Evolutionary conservation across 768 basidiomycete species (phyloP), one percentile per base, ranked within the genome.

Genomic region (Paxillus ammoniavirescens): DNA sequence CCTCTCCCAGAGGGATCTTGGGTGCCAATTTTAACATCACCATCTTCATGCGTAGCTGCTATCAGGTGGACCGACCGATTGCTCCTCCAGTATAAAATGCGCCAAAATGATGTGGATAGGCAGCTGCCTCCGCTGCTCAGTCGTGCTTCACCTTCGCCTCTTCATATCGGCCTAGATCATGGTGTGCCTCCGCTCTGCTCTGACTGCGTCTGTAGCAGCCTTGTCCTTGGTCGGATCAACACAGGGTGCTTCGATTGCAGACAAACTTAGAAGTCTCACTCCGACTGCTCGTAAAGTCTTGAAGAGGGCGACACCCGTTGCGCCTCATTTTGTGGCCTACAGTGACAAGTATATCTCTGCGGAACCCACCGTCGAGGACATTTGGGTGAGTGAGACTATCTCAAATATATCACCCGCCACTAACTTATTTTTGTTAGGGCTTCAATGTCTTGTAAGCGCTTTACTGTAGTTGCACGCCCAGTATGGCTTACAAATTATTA

Each of bases 321-420:
- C 81, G 4, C 84, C 84, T 40, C 75, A 78, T 61, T 86, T 73
- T 31, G 60, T 75, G 8, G 62, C 70, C 21, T 77, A 77, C 60
- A 72, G 70, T 47, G 76, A 77, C 58, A 59, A 54, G 41, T 82
- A 65, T 52, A 71, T 77, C 28, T 70, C 72, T 44, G 79, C 79
- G 0, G 64, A 65, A 4, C 83, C 85, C 4, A 61, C 73, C 2
- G 68, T 71, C 8, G 72, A 81, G 15, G 61, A 70, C 2, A 70
- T 86, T 52, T 61, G 64, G 55, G 82, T 81, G 60, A 28, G 61
- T 23, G 8, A 31, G 15, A 30, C n/a, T 2, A 23, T 18, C 41
- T 21, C 9, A 28, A 28, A 23, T 18, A 6, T 8, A 28, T 40
- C 5, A 42, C 26, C 14, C 23, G 13, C 28, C 5, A 30, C 35